Conservation (phyloP, 2,329 filamentous ascomycete genomes). For the Xylaria sp. region DNA sequence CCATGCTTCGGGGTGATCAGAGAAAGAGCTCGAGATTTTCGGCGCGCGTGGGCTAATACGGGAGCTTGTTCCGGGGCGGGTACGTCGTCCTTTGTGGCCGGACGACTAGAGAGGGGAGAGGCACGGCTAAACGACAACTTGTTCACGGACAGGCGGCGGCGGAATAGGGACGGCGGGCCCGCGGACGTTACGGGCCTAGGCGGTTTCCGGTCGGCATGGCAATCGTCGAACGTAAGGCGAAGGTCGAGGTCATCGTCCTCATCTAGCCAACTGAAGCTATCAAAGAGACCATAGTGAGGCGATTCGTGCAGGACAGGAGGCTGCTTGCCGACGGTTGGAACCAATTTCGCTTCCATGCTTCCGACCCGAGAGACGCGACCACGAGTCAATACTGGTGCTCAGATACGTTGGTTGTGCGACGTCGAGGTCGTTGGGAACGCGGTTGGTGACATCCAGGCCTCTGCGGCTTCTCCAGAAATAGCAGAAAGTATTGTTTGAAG, state of each 20-base stretch:
- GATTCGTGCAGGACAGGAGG: constrained; percentile 36
- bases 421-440: constrained; percentile 53
- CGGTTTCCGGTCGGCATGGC: constrained; percentile 67
- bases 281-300: constrained; percentile 62
- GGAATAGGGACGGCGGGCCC: constrained; percentile 59
- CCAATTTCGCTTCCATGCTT: constrained; percentile 38
- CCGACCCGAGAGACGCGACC: background rate
- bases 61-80: constrained; percentile 38
- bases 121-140: constrained; percentile 67
- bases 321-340: constrained; percentile 34
- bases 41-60: constrained; percentile 48
- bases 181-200: constrained; percentile 52
- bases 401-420: constrained; percentile 44
- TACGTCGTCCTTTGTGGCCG: constrained; percentile 52
- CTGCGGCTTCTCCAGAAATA: background rate
- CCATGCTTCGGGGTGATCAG: constrained; percentile 57
- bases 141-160: constrained; percentile 75
- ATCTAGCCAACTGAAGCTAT: constrained; percentile 76
- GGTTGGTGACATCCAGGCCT: constrained; percentile 54
- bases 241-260: constrained; percentile 74
- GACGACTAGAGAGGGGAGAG: constrained; percentile 56
- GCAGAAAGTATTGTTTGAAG: constrained; percentile 48
- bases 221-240: constrained; percentile 70
- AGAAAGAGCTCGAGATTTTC: constrained; percentile 61
- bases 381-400: constrained; percentile 12